phyloP scores from a whole-genome alignment of 306 rosid species.

The Medicago lupulina region DNA sequence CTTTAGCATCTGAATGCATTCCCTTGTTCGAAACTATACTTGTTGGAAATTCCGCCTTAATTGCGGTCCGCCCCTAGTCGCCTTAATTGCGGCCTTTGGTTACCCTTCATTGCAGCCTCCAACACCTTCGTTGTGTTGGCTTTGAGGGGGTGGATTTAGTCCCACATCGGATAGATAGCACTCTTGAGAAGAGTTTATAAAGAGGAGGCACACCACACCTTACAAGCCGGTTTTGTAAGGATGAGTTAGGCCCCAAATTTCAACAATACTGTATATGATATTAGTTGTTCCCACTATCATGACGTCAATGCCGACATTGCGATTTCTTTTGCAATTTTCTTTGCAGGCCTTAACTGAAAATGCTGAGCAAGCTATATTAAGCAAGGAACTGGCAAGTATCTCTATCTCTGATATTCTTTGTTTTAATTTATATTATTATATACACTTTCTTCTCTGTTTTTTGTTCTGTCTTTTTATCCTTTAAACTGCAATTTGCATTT shows the following conservation, averaged over 20 bases:
- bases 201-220: too few species aligned
- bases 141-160: too few species aligned
- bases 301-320: constrained; percentile 13
- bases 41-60: neutral
- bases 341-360: constrained; percentile 75
- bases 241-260: too few species aligned
- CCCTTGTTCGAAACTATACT: constrained; percentile 2
- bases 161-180: too few species aligned
- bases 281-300: constrained; percentile 33
- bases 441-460: neutral
- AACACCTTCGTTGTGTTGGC: too few species aligned
- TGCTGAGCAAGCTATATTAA: constrained; percentile 86
- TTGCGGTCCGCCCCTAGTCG: too few species aligned
- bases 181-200: too few species aligned
- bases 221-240: too few species aligned
- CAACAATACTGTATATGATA: too few species aligned
- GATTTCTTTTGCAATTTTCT: constrained; percentile 37
- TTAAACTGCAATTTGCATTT: constrained; percentile 32
- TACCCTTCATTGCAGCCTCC: too few species aligned
- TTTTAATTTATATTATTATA: constrained; percentile 21
- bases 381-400: constrained; percentile 91
- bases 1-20: constrained; percentile 27
- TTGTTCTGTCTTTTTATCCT: constrained; percentile 8
- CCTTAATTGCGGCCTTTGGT: too few species aligned
- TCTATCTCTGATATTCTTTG: constrained; percentile 25